Percentiles rank a stretch among this genome's conserved stretches.
phyloP scores from a whole-genome alignment of 345 rosid species.

The Syzygium aqueum region DNA sequence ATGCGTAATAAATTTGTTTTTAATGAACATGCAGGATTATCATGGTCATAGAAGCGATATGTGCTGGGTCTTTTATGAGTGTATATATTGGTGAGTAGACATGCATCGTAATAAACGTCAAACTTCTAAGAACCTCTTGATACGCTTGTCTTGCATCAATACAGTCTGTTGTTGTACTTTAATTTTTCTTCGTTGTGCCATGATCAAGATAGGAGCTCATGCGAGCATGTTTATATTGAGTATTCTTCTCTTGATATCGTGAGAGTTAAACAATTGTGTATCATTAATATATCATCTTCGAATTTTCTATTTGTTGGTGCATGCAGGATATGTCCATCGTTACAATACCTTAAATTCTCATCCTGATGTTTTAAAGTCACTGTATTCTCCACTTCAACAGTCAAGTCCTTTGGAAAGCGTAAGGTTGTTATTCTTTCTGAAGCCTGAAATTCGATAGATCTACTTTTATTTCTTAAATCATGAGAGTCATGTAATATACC shows the following conservation, averaged over 20 bases:
- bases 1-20: too few species aligned
- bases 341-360: conserved; percentile 79
- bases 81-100: conserved; percentile 67
- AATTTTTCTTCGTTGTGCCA: not conserved
- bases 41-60: conserved; percentile 72
- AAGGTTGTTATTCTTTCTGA: conserved; percentile 34
- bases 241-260: not conserved
- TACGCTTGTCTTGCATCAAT: not conserved
- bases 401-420: conserved; percentile 88
- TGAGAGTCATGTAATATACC: not conserved
- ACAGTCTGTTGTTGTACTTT: not conserved
- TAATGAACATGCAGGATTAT: conserved; percentile 56
- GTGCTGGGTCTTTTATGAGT: conserved; percentile 70
- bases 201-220: not conserved
- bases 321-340: conserved; percentile 72
- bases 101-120: not conserved
- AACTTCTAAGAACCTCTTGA: not conserved
- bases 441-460: not conserved
- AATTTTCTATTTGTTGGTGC: not conserved
- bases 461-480: not conserved
- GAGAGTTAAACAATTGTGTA: not conserved
- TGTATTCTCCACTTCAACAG: conserved; percentile 93
- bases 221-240: not conserved
- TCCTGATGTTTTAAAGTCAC: conserved; percentile 88
- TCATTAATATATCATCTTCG: not conserved